phyloP scores from a whole-genome alignment of 352 stramenopile species.

The Globisporangium rhizosaccharum region DNA sequence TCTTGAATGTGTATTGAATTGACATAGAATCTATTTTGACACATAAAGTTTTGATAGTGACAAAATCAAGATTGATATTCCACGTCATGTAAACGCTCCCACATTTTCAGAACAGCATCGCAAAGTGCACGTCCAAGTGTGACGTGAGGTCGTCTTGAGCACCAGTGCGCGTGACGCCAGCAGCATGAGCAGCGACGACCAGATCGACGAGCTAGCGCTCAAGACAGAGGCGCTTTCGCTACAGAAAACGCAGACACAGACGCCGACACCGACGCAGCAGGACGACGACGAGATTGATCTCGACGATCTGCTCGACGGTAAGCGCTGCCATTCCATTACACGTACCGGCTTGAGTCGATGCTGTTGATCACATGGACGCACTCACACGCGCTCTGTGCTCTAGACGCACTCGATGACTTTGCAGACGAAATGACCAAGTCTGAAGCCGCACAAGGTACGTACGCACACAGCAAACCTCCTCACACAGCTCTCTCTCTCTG shows the following conservation, averaged over 20 bases:
- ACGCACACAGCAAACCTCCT: too few species aligned
- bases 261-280: slow-evolving; percentile 22
- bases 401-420: slow-evolving; percentile 1
- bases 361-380: background rate
- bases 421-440: background rate
- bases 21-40: too few species aligned
- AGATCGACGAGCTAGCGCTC: too few species aligned
- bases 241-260: background rate
- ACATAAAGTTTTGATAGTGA: too few species aligned
- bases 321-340: background rate
- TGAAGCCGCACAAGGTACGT: background rate
- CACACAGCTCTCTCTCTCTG: background rate
- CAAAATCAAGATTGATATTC: too few species aligned
- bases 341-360: background rate
- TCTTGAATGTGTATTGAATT: too few species aligned
- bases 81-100: too few species aligned
- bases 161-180: too few species aligned
- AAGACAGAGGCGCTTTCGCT: background rate
- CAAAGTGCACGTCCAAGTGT: too few species aligned
- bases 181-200: too few species aligned
- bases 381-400: background rate
- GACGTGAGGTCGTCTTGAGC: too few species aligned
- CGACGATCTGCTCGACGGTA: slow-evolving; percentile 78
- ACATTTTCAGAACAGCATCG: too few species aligned
- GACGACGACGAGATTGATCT: slow-evolving; percentile 63